Conservation (phyloP, 371 early-diverging fungal genomes). For the Lichtheimia ornata region DNA sequence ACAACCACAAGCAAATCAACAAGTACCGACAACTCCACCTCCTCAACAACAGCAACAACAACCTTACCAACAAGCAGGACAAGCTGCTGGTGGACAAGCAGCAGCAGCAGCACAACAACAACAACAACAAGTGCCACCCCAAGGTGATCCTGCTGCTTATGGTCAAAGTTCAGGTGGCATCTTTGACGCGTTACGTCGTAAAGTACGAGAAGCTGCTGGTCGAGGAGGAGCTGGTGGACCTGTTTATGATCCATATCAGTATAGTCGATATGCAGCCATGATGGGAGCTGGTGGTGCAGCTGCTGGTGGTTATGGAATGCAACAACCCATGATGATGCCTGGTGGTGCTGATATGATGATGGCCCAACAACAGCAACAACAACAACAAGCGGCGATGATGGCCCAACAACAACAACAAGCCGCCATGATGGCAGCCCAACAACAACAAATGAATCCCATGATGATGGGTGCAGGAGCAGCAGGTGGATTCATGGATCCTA, state of each 20-base stretch:
- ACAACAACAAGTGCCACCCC: neutral
- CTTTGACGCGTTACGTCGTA: conserved; percentile 13
- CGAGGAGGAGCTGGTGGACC: neutral
- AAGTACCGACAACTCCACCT: conserved; percentile 9
- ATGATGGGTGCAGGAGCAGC: conserved; percentile 6
- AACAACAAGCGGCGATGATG: conserved; percentile 8
- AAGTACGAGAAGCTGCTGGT: conserved; percentile 15
- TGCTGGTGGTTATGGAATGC: neutral
- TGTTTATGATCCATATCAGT: conserved; percentile 13
- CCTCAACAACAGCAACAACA: conserved; percentile 5
- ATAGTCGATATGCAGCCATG: conserved; percentile 16
- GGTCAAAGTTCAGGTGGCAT: conserved; percentile 8
- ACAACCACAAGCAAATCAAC: conserved; percentile 5
- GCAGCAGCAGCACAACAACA: conserved; percentile 8
- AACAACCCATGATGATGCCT: conserved; percentile 11
- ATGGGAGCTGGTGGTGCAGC: conserved; percentile 7
- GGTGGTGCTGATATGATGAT: conserved; percentile 9
- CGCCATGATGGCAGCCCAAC: conserved; percentile 4
- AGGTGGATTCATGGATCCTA: conserved; percentile 13
- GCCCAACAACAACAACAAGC: neutral
- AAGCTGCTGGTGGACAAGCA: neutral
- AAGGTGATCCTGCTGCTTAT: neutral
- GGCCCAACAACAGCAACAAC: conserved; percentile 12
- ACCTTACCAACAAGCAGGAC: neutral
- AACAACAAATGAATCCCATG: conserved; percentile 9